Conservation (phyloP, 139 green algal species). For the Asterochloris sp. region DNA sequence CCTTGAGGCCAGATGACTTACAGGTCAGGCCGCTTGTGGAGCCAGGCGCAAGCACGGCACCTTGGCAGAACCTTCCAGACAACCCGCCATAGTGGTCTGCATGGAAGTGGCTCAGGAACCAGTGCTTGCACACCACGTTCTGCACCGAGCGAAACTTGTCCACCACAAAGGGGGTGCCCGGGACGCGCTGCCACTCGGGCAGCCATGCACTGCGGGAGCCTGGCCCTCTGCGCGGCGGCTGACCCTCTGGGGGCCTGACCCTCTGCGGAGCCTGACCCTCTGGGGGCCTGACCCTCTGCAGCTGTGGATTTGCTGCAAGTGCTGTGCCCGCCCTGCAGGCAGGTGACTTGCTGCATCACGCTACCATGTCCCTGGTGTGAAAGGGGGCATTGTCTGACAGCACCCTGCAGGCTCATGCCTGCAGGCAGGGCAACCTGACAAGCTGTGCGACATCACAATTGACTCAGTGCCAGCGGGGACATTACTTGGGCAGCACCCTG, state of each 20-base stretch:
- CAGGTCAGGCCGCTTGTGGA: too few relatives aligned
- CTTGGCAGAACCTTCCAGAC: conserved; percentile 7
- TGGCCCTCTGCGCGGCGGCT: not conserved
- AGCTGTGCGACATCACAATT: too few relatives aligned
- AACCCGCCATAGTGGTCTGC: conserved; percentile 78
- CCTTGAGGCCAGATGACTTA: too few relatives aligned
- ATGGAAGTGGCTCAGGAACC: conserved; percentile 91
- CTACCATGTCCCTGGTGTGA: too few relatives aligned
- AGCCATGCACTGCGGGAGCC: conserved; percentile 16
- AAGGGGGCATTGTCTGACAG: too few relatives aligned
- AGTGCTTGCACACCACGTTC: conserved; percentile 34
- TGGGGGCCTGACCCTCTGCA: too few relatives aligned
- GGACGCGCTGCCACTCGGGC: conserved; percentile 56
- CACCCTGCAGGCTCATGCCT: not conserved
- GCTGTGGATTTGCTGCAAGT: not conserved
- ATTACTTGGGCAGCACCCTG: too few relatives aligned
- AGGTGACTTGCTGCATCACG: not conserved
- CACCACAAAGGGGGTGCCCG: conserved; percentile 64
- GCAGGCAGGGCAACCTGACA: too few relatives aligned
- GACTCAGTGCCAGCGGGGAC: too few relatives aligned
- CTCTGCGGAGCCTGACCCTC: conserved; percentile 1
- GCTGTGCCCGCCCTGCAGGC: not conserved
- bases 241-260: not conserved
- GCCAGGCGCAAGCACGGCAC: not conserved
- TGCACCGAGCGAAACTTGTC: conserved; percentile 60